Percentiles rank a stretch among this genome's conserved stretches.
phyloP scores from a whole-genome alignment of 306 rosid genomes.

The Parietaria judaica region DNA sequence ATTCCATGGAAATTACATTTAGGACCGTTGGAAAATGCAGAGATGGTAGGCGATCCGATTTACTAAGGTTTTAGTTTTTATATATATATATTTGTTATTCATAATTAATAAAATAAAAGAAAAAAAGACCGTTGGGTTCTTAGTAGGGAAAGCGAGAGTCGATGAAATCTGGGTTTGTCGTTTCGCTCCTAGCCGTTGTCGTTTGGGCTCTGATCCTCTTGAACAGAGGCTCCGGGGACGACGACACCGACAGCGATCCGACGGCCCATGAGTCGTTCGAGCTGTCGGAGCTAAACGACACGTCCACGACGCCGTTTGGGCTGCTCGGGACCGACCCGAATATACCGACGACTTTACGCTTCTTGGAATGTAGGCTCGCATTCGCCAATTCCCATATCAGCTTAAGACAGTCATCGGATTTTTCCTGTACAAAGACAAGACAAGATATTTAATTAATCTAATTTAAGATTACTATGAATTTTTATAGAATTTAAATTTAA shows the following conservation, averaged over 20 bases:
- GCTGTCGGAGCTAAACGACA: conserved; percentile 59
- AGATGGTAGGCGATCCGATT: conserved; percentile 57
- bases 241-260: conserved; percentile 42
- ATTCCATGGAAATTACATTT: conserved; percentile 12
- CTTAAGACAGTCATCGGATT: conserved; percentile 55
- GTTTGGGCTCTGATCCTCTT: conserved; percentile 53
- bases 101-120: background rate
- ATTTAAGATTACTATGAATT: background rate
- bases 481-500: no score
- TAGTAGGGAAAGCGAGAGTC: conserved; percentile 25
- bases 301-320: conserved; percentile 73
- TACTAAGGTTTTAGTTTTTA: conserved; percentile 6
- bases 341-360: conserved; percentile 43
- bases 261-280: conserved; percentile 69
- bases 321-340: conserved; percentile 41
- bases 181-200: conserved; percentile 4
- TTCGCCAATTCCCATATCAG: conserved; percentile 34
- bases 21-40: conserved; percentile 22
- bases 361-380: conserved; percentile 21
- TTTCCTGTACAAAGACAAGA: conserved; percentile 32
- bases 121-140: conserved; percentile 6
- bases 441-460: background rate
- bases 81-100: conserved; percentile 21
- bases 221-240: conserved; percentile 56
- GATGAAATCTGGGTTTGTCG: conserved; percentile 22